A percentile compares a stretch with the other conserved stretches of the same genome.
Evolutionary conservation across 2,329 filamentous ascomycete species (phyloP).

Genomic region (Curvularia sp.): DNA sequence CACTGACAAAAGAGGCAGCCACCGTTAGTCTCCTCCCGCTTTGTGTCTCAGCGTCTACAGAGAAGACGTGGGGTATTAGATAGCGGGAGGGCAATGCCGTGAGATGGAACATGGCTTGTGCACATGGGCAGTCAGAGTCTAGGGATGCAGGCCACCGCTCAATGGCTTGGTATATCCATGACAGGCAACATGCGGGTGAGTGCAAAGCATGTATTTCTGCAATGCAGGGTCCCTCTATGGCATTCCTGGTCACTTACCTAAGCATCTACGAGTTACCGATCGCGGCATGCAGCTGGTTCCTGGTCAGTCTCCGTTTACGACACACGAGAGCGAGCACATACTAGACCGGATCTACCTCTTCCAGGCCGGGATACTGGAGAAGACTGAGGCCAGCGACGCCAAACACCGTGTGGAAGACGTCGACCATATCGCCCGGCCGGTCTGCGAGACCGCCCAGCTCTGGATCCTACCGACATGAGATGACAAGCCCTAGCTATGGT

Average conservation of each 20-base stretch:
- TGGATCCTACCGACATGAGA: conserved; percentile 62
- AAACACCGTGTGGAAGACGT: conserved; percentile 96
- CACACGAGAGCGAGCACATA: conserved; percentile 52
- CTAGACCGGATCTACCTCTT: conserved; percentile 88
- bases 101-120: not conserved
- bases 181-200: not conserved
- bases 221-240: conserved; percentile 1
- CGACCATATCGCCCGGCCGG: conserved; percentile 90
- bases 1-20: conserved; percentile 42
- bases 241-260: conserved; percentile 26
- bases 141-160: not conserved
- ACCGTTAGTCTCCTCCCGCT: conserved; percentile 67
- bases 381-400: conserved; percentile 87
- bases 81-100: conserved; percentile 62
- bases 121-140: not conserved
- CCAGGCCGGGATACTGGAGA: conserved; percentile 75
- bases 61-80: conserved; percentile 70
- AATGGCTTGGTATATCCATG: not conserved
- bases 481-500: not conserved
- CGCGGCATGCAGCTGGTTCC: conserved; percentile 50
- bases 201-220: no score
- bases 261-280: conserved; percentile 46
- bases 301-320: conserved; percentile 14
- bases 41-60: conserved; percentile 72
- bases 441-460: conserved; percentile 87